These are phyloP conservation scores for Echria macrotheca DNA, from an alignment of 495 filamentous ascomycete species.

Conservation along the genomic window DNA sequence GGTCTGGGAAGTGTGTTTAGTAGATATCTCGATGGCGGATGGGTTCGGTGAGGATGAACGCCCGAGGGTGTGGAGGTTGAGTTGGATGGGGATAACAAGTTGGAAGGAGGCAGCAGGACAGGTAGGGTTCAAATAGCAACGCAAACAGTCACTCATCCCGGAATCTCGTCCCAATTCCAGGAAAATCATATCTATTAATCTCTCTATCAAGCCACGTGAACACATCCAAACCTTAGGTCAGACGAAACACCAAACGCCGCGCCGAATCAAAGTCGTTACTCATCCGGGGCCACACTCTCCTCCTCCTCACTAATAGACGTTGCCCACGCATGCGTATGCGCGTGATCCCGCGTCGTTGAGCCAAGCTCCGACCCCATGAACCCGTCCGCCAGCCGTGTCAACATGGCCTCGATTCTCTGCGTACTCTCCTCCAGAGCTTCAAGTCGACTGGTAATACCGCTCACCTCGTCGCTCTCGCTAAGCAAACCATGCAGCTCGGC, in stretches of 20 bases:
- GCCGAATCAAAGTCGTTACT: slow-evolving; percentile 2
- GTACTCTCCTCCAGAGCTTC: slow-evolving; percentile 34
- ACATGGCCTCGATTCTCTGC: slow-evolving; percentile 33
- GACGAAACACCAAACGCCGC: background rate
- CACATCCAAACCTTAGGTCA: no score
- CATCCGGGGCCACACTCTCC: background rate
- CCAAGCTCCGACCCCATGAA: slow-evolving; percentile 1
- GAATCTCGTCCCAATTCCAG: no score
- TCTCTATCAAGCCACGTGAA: no score
- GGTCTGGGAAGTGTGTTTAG: no score
- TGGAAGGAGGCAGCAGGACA: no score
- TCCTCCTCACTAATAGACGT: slow-evolving; percentile 4
- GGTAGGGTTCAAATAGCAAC: no score
- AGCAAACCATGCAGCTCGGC: slow-evolving; percentile 34
- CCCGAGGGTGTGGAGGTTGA: no score
- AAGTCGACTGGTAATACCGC: slow-evolving; percentile 29
- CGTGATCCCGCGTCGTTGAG: background rate
- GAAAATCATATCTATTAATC: no score
- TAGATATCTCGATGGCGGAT: no score
- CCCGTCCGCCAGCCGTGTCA: slow-evolving; percentile 23
- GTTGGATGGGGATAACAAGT: no score
- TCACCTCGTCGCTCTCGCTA: slow-evolving; percentile 34
- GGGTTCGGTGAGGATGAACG: no score
- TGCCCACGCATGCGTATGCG: background rate
- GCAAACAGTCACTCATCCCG: no score